Base-by-base conservation (phyloP, 352 stramenopile genomes). In the Phytophthora uliginosa region DNA sequence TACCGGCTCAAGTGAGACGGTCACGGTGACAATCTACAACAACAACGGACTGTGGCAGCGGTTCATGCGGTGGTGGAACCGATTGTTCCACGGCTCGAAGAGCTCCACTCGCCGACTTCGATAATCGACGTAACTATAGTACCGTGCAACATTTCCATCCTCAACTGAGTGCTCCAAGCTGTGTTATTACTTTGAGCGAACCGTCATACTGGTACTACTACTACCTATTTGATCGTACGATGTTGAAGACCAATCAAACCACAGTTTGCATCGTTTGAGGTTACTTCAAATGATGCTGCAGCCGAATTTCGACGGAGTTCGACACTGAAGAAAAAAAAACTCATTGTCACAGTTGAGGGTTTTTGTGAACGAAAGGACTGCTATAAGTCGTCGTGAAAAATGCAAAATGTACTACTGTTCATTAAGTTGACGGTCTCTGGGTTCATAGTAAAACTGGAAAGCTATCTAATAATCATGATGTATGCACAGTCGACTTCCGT, bases 1-100 rank as follows among this genome's bases (percentile, higher is more conserved):
- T 28, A 26, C 61, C 1, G 2, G 24, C 12, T 53, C 53, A 34
- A 42, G 67, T 18, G 26, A 56, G 10, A 59, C 15, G 33, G 61
- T 74, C 45, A 74, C 67, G 13, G 61, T 71, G 22, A 74, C 67
- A n/a, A 57, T 71, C 61, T 74, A 74, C 54, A 74, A 74, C 61
- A 71, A 74, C 45, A 74, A 74, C 26, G 67, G 67, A 7, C 54
- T 74, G 15, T 74, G 63, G 67, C 67, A 74, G 36, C 50, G 63
- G 24, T 66, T 74, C 52, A n/a, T 58, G 54, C 38, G 36, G 34
- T 74, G 67, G 67, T 74, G 67, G 61, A 52, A 65, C 52, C 33
- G 63, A 12, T 22, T 74, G n/a, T 66, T 74, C n/a, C 20, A 50
- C 64, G 20, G 53, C 34, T 45, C 59, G 66, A 33, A 36, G 20